A percentile compares a stretch with the other conserved stretches of the same genome.
Conservation (phyloP, 495 filamentous ascomycete species). For the Penicillium cosmopolitanum region DNA sequence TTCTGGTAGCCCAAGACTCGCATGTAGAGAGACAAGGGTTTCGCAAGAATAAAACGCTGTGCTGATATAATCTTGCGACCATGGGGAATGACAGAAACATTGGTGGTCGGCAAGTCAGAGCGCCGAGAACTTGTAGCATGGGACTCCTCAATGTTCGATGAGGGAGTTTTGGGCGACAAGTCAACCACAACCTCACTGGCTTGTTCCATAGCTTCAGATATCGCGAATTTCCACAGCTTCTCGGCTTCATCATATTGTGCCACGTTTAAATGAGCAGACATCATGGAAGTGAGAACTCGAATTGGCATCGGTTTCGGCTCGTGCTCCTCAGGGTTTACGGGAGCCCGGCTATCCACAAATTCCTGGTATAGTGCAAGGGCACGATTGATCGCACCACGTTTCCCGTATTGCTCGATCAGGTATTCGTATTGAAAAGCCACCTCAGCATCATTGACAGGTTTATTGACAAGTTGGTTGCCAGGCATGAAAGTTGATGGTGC, state of each 20-base stretch:
- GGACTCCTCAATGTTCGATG: background rate
- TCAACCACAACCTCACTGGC: constrained; percentile 32
- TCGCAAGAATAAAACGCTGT: constrained; percentile 61
- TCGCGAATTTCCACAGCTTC: constrained; percentile 65
- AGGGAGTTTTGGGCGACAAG: constrained; percentile 15
- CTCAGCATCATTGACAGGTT: constrained; percentile 37
- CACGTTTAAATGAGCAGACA: constrained; percentile 62
- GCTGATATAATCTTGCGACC: constrained; percentile 45
- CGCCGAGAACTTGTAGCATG: background rate
- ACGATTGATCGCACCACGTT: constrained; percentile 54
- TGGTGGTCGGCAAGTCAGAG: background rate
- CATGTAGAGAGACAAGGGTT: constrained; percentile 64
- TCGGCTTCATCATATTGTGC: constrained; percentile 61
- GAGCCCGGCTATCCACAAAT: constrained; percentile 35
- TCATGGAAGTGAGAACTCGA: constrained; percentile 63
- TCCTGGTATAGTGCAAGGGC: constrained; percentile 60
- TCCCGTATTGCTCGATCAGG: constrained; percentile 65
- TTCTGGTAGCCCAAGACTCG: constrained; percentile 51
- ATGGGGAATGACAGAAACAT: background rate
- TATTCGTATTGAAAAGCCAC: constrained; percentile 57
- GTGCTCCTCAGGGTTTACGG: constrained; percentile 12
- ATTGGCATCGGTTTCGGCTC: constrained; percentile 49
- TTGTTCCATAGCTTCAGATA: constrained; percentile 53
- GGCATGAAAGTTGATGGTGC: background rate
- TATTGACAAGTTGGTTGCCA: constrained; percentile 8